Evolutionary conservation across 176 grass and related monocot species (phyloP).

Genomic region (Elymus sibiricus): DNA sequence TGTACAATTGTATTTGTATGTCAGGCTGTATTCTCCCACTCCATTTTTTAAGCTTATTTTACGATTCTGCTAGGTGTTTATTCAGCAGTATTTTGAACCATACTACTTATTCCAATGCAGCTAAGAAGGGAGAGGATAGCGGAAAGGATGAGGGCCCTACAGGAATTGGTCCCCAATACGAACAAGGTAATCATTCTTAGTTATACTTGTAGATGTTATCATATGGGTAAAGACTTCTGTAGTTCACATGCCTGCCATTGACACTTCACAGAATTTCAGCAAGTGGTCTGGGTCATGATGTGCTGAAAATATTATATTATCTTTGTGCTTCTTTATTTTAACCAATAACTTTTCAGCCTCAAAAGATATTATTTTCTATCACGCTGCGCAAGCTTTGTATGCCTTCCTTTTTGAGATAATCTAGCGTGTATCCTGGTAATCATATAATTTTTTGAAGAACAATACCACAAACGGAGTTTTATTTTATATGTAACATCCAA

Average conservation of each 20-base stretch:
- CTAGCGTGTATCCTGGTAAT: not conserved
- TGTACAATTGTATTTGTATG: not conserved
- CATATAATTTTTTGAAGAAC: not conserved
- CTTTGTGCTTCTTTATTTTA: not conserved
- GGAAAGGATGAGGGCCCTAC: conserved; percentile 94
- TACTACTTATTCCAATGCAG: conserved; percentile 45
- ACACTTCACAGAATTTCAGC: conserved; percentile 37
- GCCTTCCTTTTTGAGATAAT: conserved; percentile 17
- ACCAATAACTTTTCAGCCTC: conserved; percentile 7
- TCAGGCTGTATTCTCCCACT: not conserved
- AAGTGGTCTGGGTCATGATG: conserved; percentile 31
- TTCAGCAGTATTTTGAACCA: conserved; percentile 27
- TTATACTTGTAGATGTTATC: conserved; percentile 30
- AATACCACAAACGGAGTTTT: not conserved
- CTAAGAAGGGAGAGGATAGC: conserved; percentile 97
- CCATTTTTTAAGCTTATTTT: not conserved
- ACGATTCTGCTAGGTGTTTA: conserved; percentile 10
- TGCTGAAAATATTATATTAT: conserved; percentile 11
- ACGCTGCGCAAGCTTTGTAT: not conserved
- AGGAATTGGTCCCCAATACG: conserved; percentile 98
- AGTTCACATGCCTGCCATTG: conserved; percentile 44
- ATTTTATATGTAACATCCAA: not conserved
- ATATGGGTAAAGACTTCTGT: conserved; percentile 19
- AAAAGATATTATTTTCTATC: conserved; percentile 11
- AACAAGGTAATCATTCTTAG: conserved; percentile 68